Conservation (phyloP, 2,329 filamentous ascomycete species). For the Aspergillus sp. region DNA sequence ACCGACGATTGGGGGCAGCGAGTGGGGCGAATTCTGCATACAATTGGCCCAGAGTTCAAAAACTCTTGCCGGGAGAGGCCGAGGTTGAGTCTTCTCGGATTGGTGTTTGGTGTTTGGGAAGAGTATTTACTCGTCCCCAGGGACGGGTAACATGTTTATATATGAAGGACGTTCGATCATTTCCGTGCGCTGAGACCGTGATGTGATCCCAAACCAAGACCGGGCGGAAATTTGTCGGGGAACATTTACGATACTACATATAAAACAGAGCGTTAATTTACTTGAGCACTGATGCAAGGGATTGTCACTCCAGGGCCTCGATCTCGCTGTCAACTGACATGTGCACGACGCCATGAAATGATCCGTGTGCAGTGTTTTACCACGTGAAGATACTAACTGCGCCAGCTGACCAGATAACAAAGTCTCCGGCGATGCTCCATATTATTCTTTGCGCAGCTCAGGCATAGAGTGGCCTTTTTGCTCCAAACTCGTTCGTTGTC, state of each 20-base stretch:
- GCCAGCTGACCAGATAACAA: neutral
- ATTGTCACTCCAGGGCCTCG: neutral
- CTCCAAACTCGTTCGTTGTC: neutral
- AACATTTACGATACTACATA: neutral
- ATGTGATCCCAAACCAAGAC: too few species aligned
- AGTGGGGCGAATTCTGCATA: constrained; percentile 78
- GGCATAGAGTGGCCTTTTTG: neutral
- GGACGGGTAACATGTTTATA: neutral
- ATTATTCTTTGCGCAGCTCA: neutral
- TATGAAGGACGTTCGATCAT: neutral
- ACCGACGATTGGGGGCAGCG: constrained; percentile 52
- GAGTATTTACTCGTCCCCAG: neutral
- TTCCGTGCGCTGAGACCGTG: neutral
- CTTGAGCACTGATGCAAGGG: neutral
- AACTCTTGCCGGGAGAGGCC: constrained; percentile 18
- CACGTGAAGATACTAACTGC: neutral
- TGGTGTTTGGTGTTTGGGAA: neutral
- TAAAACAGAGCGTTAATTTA: neutral
- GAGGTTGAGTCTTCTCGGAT: neutral
- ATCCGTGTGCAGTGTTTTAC: constrained; percentile 4
- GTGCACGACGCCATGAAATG: constrained; percentile 2
- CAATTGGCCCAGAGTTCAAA: constrained; percentile 57
- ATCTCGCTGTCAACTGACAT: neutral
- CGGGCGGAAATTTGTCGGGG: neutral
- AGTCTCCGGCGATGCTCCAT: neutral